Evolutionary conservation across 768 basidiomycete species (phyloP).

Genomic region (Amanita exitialis): DNA sequence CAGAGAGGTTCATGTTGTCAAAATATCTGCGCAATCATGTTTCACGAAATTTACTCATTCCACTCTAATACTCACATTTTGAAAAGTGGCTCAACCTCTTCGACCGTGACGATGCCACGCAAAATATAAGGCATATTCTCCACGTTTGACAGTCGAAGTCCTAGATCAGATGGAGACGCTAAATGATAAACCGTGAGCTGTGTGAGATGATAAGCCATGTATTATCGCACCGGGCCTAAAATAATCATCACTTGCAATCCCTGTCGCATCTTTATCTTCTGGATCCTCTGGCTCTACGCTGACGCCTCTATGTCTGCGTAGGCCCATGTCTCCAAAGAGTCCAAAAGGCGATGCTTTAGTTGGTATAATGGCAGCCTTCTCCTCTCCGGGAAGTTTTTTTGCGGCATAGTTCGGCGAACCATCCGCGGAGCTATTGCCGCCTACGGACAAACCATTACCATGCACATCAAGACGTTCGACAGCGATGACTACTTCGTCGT

Average conservation of each 20-base stretch:
- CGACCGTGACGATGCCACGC: constrained; percentile 48
- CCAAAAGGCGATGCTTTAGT: constrained; percentile 60
- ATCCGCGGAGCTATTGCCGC: constrained; percentile 22
- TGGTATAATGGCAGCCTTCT: constrained; percentile 49
- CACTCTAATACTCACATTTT: constrained; percentile 38
- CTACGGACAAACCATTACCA: constrained; percentile 17
- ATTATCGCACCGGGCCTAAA: constrained; percentile 48
- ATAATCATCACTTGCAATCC: constrained; percentile 59
- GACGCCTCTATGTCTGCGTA: constrained; percentile 28
- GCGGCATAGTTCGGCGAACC: constrained; percentile 18
- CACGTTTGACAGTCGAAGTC: constrained; percentile 22
- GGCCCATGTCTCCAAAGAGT: constrained; percentile 57
- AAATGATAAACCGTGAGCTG: background rate
- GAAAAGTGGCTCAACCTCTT: constrained; percentile 66
- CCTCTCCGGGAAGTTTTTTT: constrained; percentile 29
- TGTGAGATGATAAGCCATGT: background rate
- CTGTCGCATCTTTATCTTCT: constrained; percentile 37
- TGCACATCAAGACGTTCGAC: constrained; percentile 31
- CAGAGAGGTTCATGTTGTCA: constrained; percentile 67
- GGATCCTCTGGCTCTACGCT: constrained; percentile 33
- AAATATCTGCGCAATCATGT: constrained; percentile 43
- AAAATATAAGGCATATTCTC: constrained; percentile 58
- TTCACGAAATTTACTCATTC: background rate
- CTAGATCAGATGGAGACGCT: constrained; percentile 34
- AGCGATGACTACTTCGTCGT: constrained; percentile 23